phyloP scores from a whole-genome alignment of 768 basidiomycete genomes.

The Xerocomellus dryophilus region DNA sequence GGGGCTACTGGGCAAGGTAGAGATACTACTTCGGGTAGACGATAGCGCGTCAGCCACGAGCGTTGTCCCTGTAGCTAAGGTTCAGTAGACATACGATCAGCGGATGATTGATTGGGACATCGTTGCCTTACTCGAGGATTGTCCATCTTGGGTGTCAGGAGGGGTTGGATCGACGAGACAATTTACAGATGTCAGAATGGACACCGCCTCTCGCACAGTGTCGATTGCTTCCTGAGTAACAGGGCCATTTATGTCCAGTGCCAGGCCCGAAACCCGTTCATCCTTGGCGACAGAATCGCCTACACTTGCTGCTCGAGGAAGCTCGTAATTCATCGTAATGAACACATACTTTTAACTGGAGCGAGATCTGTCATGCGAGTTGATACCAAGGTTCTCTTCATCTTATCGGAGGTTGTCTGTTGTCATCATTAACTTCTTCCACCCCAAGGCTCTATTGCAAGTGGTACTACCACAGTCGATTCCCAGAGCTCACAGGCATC shows the following conservation, averaged over 20 bases:
- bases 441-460: not conserved
- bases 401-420: slow-evolving; percentile 4
- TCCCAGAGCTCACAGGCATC: not conserved
- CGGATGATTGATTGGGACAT: not conserved
- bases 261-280: not conserved
- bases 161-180: not conserved
- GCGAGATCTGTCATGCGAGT: not conserved
- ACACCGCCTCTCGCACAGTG: not conserved
- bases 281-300: not conserved
- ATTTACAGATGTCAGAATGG: not conserved
- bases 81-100: not conserved
- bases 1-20: no score
- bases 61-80: no score
- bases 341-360: not conserved
- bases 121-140: not conserved
- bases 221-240: not conserved
- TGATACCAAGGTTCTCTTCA: not conserved
- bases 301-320: not conserved
- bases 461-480: not conserved
- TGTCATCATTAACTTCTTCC: not conserved
- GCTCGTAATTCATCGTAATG: not conserved
- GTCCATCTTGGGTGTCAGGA: not conserved
- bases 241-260: not conserved
- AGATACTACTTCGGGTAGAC: no score
- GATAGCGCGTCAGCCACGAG: not conserved